These are phyloP conservation scores for Calonectria pauciramosa DNA, from an alignment of 2,329 filamentous ascomycete species.

Conservation along the genomic window DNA sequence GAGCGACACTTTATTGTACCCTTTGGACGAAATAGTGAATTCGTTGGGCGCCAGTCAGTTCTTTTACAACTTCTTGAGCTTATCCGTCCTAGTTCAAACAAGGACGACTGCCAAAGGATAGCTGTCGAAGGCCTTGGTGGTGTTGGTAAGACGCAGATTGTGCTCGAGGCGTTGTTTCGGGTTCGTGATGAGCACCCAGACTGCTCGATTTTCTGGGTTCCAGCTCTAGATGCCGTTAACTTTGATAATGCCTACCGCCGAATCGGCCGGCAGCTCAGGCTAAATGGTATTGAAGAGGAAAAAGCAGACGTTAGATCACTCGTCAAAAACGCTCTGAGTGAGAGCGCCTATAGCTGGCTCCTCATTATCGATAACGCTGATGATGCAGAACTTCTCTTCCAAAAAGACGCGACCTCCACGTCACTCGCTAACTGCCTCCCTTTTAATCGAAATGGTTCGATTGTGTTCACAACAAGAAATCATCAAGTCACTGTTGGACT, in stretches of 20 bases:
- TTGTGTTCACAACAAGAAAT: slow-evolving; percentile 41
- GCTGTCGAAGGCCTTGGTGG: slow-evolving; percentile 50
- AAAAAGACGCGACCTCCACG: background rate
- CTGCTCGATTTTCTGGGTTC: slow-evolving; percentile 59
- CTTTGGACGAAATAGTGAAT: slow-evolving; percentile 44
- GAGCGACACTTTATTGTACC: slow-evolving; percentile 26
- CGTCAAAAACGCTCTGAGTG: slow-evolving; percentile 51
- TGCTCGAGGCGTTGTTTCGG: slow-evolving; percentile 50
- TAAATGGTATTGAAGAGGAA: slow-evolving; percentile 46
- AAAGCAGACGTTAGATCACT: slow-evolving; percentile 53
- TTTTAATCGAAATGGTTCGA: slow-evolving; percentile 20
- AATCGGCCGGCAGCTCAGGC: slow-evolving; percentile 49
- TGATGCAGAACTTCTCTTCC: slow-evolving; percentile 50
- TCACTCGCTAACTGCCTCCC: slow-evolving; percentile 48
- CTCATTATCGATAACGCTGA: slow-evolving; percentile 61
- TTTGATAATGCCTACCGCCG: slow-evolving; percentile 53
- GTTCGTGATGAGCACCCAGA: slow-evolving; percentile 41
- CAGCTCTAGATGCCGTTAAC: slow-evolving; percentile 41
- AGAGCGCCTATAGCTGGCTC: slow-evolving; percentile 52
- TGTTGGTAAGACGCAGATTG: slow-evolving; percentile 56
- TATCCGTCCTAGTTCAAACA: background rate
- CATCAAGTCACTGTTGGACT: slow-evolving; percentile 17
- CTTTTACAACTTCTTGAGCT: slow-evolving; percentile 20
- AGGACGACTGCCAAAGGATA: slow-evolving; percentile 4
- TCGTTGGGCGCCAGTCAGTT: slow-evolving; percentile 38